phyloP scores from a whole-genome alignment of 1,284 basidiomycete species.

The Termitomyces sp. region DNA sequence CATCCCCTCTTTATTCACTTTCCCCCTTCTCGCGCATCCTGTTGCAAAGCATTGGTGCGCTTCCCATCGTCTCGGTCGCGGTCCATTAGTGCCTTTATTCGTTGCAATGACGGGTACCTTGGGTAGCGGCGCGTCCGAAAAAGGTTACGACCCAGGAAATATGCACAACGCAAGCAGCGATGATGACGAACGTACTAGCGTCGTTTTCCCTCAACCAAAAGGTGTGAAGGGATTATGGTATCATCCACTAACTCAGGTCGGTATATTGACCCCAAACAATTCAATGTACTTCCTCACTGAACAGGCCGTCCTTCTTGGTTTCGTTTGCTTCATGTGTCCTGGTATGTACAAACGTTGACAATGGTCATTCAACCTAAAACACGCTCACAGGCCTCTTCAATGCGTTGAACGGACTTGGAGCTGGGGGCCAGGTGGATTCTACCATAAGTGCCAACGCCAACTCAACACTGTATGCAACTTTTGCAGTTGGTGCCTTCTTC shows the following conservation, averaged over 20 bases:
- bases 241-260: slow-evolving; percentile 39
- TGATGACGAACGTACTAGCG: slow-evolving; percentile 17
- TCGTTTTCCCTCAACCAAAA: slow-evolving; percentile 26
- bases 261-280: slow-evolving; percentile 12
- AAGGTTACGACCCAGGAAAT: slow-evolving; percentile 2
- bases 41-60: not conserved
- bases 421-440: slow-evolving; percentile 60
- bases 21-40: not conserved
- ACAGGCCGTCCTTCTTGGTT: slow-evolving; percentile 53
- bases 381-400: slow-evolving; percentile 42
- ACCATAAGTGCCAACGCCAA: slow-evolving; percentile 61
- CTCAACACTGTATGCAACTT: slow-evolving; percentile 63
- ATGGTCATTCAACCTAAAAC: not conserved
- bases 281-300: not conserved
- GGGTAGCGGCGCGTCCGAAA: slow-evolving; percentile 5
- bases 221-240: slow-evolving; percentile 37
- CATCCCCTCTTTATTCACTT: not conserved
- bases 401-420: slow-evolving; percentile 61
- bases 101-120: slow-evolving; percentile 3
- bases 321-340: slow-evolving; percentile 67
- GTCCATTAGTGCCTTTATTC: not conserved
- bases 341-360: slow-evolving; percentile 30
- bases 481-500: slow-evolving; percentile 60
- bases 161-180: slow-evolving; percentile 12
- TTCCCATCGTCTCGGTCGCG: not conserved